Percentiles rank a stretch among this genome's conserved stretches.
These are phyloP conservation scores for Aspergillus brasiliensis DNA, from an alignment of 2,329 filamentous ascomycete species.

Conservation along the genomic window DNA sequence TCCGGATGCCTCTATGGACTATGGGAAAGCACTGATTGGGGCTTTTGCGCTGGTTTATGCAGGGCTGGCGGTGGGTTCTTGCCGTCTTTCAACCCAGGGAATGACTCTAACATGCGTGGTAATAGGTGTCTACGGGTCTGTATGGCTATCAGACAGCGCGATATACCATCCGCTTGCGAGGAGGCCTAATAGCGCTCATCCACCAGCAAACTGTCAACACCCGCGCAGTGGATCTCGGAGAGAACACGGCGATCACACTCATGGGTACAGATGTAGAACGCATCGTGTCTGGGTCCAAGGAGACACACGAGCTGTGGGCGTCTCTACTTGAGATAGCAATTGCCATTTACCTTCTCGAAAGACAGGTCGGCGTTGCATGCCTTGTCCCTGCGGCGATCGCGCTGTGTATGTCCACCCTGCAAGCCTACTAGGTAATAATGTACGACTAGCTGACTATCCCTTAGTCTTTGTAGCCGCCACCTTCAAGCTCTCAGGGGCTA, in stretches of 20 bases:
- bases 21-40: constrained; percentile 34
- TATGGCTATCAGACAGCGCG: constrained; percentile 33
- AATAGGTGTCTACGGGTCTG: constrained; percentile 24
- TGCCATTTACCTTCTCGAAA: constrained; percentile 36
- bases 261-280: constrained; percentile 50
- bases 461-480: no score
- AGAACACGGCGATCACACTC: constrained; percentile 44
- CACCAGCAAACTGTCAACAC: constrained; percentile 47
- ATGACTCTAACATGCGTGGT: not conserved
- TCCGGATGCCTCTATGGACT: constrained; percentile 11
- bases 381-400: constrained; percentile 37
- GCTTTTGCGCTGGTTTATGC: constrained; percentile 36
- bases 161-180: constrained; percentile 32
- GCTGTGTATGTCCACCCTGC: constrained; percentile 22
- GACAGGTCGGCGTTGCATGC: constrained; percentile 36
- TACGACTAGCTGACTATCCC: no score
- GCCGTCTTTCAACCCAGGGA: no score
- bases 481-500: not conserved
- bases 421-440: no score
- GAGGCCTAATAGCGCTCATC: constrained; percentile 43
- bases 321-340: constrained; percentile 41
- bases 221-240: constrained; percentile 32
- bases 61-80: constrained; percentile 29
- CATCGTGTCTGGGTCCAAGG: constrained; percentile 26
- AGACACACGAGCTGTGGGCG: constrained; percentile 39